These are phyloP conservation scores for Cytospora leucostoma DNA, from an alignment of 2,329 filamentous ascomycete species.

Conservation along the genomic window DNA sequence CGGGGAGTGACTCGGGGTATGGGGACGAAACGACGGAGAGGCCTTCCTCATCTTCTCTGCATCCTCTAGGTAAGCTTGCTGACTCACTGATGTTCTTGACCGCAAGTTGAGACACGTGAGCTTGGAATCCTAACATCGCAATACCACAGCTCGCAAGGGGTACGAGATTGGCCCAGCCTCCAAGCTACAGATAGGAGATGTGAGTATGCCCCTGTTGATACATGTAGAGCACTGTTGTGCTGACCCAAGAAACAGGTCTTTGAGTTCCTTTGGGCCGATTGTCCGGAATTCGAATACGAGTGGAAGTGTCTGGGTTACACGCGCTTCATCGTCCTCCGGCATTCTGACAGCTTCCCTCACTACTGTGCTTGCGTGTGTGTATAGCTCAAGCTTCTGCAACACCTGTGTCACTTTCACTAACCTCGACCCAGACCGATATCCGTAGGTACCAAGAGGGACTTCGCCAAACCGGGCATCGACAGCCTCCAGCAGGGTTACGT, in stretches of 20 bases:
- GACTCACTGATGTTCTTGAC: constrained; percentile 5
- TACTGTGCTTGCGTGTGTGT: constrained; percentile 42
- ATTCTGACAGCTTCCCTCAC: constrained; percentile 40
- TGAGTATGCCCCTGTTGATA: constrained; percentile 30
- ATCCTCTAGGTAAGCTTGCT: constrained; percentile 37
- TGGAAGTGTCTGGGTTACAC: constrained; percentile 43
- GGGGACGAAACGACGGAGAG: constrained; percentile 39
- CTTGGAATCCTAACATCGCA: constrained; percentile 18
- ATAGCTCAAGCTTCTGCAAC: not conserved
- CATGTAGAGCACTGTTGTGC: constrained; percentile 20
- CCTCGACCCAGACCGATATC: constrained; percentile 36
- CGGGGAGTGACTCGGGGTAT: constrained; percentile 39
- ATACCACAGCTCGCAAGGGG: constrained; percentile 37
- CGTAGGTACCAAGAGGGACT: constrained; percentile 38
- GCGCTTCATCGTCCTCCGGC: constrained; percentile 41
- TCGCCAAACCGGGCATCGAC: constrained; percentile 41
- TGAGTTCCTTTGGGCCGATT: constrained; percentile 43
- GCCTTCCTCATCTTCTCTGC: constrained; percentile 35
- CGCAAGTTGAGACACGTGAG: not conserved
- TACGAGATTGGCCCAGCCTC: constrained; percentile 40
- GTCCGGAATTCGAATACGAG: constrained; percentile 41
- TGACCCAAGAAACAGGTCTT: constrained; percentile 35
- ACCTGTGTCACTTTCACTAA: constrained; percentile 4
- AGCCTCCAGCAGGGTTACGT: constrained; percentile 40
- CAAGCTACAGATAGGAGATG: constrained; percentile 40